Evolutionary conservation across 108 stramenopile genomes (phyloP).

Genomic region (Nannochloropsis granulata): DNA sequence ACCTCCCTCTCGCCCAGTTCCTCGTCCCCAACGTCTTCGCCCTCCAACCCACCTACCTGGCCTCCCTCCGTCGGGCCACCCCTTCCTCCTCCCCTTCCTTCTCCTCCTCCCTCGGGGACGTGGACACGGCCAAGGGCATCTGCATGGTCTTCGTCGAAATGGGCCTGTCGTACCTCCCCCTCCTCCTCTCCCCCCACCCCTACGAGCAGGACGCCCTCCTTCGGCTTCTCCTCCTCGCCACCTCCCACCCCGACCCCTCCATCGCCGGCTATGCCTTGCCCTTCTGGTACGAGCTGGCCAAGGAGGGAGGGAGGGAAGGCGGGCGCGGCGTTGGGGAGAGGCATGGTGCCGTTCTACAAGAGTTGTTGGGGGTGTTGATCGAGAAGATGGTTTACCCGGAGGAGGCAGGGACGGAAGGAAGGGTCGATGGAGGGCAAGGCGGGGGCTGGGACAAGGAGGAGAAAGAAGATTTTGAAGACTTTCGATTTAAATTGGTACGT

Average conservation of each 20-base stretch:
- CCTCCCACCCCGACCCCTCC: slow-evolving; percentile 35
- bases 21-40: not conserved
- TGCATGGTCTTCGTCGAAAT: slow-evolving; percentile 81
- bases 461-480: not conserved
- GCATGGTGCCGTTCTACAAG: not conserved
- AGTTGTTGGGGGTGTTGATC: slow-evolving; percentile 8
- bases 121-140: slow-evolving; percentile 61
- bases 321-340: not conserved
- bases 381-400: slow-evolving; percentile 10
- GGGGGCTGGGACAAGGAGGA: not conserved
- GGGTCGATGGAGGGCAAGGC: not conserved
- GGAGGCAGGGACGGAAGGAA: not conserved
- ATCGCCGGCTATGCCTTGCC: slow-evolving; percentile 67
- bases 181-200: slow-evolving; percentile 46
- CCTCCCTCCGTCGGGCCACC: not conserved
- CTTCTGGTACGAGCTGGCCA: slow-evolving; percentile 69
- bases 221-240: slow-evolving; percentile 55
- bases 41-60: not conserved
- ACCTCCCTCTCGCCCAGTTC: not conserved
- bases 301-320: not conserved
- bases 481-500: not conserved
- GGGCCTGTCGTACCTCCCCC: slow-evolving; percentile 79
- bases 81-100: not conserved
- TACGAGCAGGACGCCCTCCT: slow-evolving; percentile 48
- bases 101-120: slow-evolving; percentile 40